Percentiles rank a stretch among this genome's conserved stretches.
Evolutionary conservation across 2,329 filamentous ascomycete species (phyloP).

Genomic region (Cladosporium oxysporum): DNA sequence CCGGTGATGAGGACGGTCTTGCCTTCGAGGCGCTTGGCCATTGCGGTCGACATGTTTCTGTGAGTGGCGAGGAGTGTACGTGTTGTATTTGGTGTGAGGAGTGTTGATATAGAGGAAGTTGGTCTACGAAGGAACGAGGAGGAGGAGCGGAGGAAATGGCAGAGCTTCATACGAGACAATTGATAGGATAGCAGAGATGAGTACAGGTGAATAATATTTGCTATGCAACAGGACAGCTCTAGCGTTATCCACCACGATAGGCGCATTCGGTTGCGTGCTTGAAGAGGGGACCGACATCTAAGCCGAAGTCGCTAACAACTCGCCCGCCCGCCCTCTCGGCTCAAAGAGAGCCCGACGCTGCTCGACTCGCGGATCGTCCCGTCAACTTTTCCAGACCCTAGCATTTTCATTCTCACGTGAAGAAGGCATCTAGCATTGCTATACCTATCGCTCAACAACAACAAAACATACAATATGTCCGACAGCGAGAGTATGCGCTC

Average conservation of each 20-base stretch:
- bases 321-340: background rate
- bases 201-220: background rate
- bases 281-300: background rate
- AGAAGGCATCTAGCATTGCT: background rate
- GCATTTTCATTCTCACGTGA: constrained; percentile 9
- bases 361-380: background rate
- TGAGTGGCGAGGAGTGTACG: background rate
- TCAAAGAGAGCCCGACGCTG: background rate
- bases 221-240: background rate
- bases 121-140: background rate
- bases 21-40: constrained; percentile 81
- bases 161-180: constrained; percentile 12
- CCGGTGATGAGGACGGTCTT: constrained; percentile 93
- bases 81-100: constrained; percentile 1
- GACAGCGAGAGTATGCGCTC: constrained; percentile 17
- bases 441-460: background rate
- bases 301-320: background rate
- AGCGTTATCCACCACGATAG: background rate
- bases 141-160: constrained; percentile 11
- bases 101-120: background rate
- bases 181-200: background rate
- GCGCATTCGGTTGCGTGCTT: constrained; percentile 4
- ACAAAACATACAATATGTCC: constrained; percentile 10
- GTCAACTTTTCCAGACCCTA: background rate
- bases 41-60: constrained; percentile 65